Base-by-base conservation (phyloP, 1,139 yeast genomes). In the Blastobotrys persicus region DNA sequence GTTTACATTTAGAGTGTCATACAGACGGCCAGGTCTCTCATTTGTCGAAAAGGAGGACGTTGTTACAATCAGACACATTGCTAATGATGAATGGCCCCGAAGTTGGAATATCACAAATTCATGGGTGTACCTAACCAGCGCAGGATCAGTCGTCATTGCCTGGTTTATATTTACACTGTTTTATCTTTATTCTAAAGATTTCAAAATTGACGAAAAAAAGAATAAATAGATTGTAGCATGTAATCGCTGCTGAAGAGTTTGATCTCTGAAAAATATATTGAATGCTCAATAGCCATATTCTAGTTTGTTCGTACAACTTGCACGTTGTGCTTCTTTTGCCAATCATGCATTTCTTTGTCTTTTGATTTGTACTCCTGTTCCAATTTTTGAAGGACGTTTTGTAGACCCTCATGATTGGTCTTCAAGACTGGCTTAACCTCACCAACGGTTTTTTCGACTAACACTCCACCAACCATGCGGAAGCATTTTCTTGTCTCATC, bases 11-110 rank as follows among this genome's bases (percentile, higher is more conserved):
- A 78, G 79, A 55, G 76, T 87, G 45, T 85, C 85, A 61, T 91
- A 91, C 73, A 79, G 80, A 67, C 81, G 96, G 63, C 74, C 80
- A n/a, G 98, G 98, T 6, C 74, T 78, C 58, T 76, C 86, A 28
- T 88, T 74, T 67, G 68, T 92, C 53, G 74, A 74, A 16, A 88
- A 85, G 61, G 77, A 79, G 55, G 76, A 77, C 52, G 82, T 85
- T 14, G 89, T 89, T 44, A 83, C 98, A 1, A 84, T 94, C 44
- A 83, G 98, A 67, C 98, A 94, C 68, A 78, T 88, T 63, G 97
- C 98, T 54, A 92, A 91, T 66, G 96, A 92, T 67, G 98, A 94
- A 71, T 94, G 84, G 74, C 85, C 85, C 57, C 81, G 98, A 69
- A 84, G 95, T 38, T 92, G 95, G 94, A 88, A 87, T 54, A 89